Percentiles rank a stretch among this genome's conserved stretches.
These are phyloP conservation scores for Dalechampia spathulata DNA, from an alignment of 441 rosid species.

Conservation along the genomic window DNA sequence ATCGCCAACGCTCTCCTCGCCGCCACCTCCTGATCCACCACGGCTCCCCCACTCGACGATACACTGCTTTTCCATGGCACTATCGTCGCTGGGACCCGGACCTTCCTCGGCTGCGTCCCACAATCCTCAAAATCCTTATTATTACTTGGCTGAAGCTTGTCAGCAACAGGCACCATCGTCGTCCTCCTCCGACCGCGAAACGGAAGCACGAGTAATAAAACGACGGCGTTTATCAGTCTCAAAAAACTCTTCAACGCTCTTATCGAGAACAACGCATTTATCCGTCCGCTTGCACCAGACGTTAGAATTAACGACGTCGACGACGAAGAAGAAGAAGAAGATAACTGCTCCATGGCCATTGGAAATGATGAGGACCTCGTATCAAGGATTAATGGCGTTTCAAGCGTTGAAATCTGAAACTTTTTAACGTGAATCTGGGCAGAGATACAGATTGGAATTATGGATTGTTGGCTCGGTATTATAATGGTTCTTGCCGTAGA, in stretches of 20 bases:
- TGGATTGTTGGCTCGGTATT: neutral
- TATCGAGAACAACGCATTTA: conserved; percentile 55
- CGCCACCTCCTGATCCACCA: conserved; percentile 56
- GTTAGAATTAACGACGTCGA: conserved; percentile 48
- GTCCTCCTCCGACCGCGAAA: conserved; percentile 42
- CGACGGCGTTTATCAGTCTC: conserved; percentile 34
- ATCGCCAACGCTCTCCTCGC: conserved; percentile 56
- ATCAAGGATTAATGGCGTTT: neutral
- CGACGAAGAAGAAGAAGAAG: conserved; percentile 17
- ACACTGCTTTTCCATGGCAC: conserved; percentile 41
- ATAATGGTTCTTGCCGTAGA: neutral
- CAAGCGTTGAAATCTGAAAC: neutral
- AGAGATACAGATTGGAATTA: neutral
- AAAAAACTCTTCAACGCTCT: conserved; percentile 42
- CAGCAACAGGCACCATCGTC: conserved; percentile 12
- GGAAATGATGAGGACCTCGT: neutral
- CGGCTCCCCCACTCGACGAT: conserved; percentile 13
- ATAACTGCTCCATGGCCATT: conserved; percentile 28
- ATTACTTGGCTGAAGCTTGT: neutral
- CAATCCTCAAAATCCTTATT: conserved; percentile 29
- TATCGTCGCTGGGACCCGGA: conserved; percentile 35
- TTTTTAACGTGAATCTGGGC: neutral
- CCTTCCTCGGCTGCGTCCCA: conserved; percentile 24
- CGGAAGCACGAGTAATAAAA: conserved; percentile 46
- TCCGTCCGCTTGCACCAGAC: conserved; percentile 78